phyloP scores from a whole-genome alignment of 768 basidiomycete genomes.

The Hygrocybe punicea region DNA sequence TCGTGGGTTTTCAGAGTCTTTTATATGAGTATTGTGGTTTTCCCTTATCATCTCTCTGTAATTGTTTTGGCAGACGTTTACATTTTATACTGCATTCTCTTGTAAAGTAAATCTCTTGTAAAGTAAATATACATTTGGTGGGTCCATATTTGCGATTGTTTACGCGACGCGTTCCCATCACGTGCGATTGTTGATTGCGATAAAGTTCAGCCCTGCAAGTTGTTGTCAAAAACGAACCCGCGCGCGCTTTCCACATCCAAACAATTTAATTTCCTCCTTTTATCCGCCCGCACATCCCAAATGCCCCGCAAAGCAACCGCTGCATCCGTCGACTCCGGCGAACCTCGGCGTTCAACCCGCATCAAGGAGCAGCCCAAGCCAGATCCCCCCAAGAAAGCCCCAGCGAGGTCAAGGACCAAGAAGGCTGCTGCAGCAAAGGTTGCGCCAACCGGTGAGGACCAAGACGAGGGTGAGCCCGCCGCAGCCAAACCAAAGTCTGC shows the following conservation, averaged over 20 bases:
- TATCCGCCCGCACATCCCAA: constrained; percentile 12
- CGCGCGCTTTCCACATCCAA: background rate
- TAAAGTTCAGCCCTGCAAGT: constrained; percentile 1
- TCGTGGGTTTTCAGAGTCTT: no score
- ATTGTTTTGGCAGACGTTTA: no score
- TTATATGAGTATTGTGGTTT: no score
- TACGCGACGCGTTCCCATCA: constrained; percentile 4
- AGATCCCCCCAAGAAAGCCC: constrained; percentile 52
- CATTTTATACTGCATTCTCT: no score
- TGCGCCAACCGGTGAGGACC: constrained; percentile 43
- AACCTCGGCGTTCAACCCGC: constrained; percentile 69
- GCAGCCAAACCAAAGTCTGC: constrained; percentile 17
- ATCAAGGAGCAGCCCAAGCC: constrained; percentile 70
- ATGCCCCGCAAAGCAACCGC: constrained; percentile 72
- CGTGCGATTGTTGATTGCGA: constrained; percentile 3
- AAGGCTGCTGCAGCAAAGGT: constrained; percentile 41
- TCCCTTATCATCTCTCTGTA: no score
- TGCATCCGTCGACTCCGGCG: constrained; percentile 36
- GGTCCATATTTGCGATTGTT: background rate
- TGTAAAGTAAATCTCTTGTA: background rate
- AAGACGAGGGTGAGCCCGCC: constrained; percentile 32
- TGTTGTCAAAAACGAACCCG: background rate
- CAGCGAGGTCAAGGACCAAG: constrained; percentile 60
- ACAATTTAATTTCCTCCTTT: constrained; percentile 3
- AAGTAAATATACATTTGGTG: background rate